phyloP scores from a whole-genome alignment of 108 stramenopile species.

The Stephanodiscus triporus region DNA sequence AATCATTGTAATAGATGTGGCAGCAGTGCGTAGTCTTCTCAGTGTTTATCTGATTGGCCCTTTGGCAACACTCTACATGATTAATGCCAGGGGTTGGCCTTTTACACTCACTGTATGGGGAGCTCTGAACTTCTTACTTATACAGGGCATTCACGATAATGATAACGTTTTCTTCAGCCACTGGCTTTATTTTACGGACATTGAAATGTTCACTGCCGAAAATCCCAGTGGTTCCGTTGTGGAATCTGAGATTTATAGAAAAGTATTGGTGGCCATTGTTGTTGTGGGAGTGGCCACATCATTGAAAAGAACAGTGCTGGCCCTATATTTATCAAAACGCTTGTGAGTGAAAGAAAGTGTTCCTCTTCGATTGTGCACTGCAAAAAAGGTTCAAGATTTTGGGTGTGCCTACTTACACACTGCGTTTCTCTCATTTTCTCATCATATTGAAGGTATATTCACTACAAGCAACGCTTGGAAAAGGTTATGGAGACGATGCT shows the following conservation, averaged over 20 bases:
- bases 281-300: slow-evolving; percentile 63
- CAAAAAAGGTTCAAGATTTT: neutral
- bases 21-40: slow-evolving; percentile 48
- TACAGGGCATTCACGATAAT: slow-evolving; percentile 52
- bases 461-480: slow-evolving; percentile 63
- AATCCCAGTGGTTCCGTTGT: slow-evolving; percentile 61
- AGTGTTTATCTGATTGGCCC: slow-evolving; percentile 66
- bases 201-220: slow-evolving; percentile 53
- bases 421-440: neutral
- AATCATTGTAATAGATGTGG: slow-evolving; percentile 18
- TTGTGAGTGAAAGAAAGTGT: slow-evolving; percentile 24
- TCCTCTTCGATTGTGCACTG: neutral
- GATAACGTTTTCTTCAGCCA: slow-evolving; percentile 35
- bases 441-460: neutral
- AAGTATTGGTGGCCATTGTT: slow-evolving; percentile 62
- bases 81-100: slow-evolving; percentile 84
- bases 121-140: slow-evolving; percentile 56
- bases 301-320: slow-evolving; percentile 67
- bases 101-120: slow-evolving; percentile 66
- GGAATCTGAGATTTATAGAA: slow-evolving; percentile 57
- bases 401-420: neutral
- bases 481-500: slow-evolving; percentile 55
- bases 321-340: slow-evolving; percentile 65
- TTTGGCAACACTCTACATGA: slow-evolving; percentile 65
- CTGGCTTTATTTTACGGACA: slow-evolving; percentile 72